Evolutionary conservation across 2,329 filamentous ascomycete genomes (phyloP).

Genomic region (Seiridium unicorne): DNA sequence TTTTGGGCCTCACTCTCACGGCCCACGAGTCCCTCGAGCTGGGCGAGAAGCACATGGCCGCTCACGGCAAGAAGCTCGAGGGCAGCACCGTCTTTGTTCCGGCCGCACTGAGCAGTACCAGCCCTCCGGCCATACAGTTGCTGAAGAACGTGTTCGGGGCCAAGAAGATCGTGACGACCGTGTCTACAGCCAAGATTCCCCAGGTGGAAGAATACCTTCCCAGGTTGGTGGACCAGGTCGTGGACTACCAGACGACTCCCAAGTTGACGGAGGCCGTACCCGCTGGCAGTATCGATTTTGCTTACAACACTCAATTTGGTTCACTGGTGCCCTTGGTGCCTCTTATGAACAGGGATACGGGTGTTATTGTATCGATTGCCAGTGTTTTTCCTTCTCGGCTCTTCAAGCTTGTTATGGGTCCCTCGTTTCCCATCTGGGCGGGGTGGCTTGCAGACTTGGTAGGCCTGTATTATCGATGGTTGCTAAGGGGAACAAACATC

Average conservation of each 20-base stretch:
- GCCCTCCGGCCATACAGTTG: constrained; percentile 45
- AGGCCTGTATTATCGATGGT: constrained; percentile 39
- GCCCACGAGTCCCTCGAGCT: constrained; percentile 41
- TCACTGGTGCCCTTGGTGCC: constrained; percentile 35
- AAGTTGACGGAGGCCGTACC: constrained; percentile 35
- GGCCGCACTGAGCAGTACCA: constrained; percentile 47
- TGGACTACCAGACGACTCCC: constrained; percentile 46
- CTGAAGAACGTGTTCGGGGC: constrained; percentile 50
- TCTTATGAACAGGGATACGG: constrained; percentile 33
- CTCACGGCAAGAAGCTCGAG: constrained; percentile 32
- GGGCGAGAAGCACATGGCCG: constrained; percentile 34
- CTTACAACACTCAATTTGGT: constrained; percentile 45
- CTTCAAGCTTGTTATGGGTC: constrained; percentile 29
- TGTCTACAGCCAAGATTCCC: constrained; percentile 49
- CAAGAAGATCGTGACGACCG: constrained; percentile 46
- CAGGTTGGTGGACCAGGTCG: constrained; percentile 45
- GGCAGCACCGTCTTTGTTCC: constrained; percentile 53
- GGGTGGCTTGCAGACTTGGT: constrained; percentile 32
- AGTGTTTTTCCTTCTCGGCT: constrained; percentile 31
- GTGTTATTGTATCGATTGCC: constrained; percentile 40
- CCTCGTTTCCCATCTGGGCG: constrained; percentile 34
- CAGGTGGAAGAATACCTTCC: constrained; percentile 40
- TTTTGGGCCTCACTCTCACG: constrained; percentile 37
- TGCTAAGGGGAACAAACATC: constrained; percentile 42
- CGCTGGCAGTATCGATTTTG: constrained; percentile 45